phyloP scores from a whole-genome alignment of 164 flowering plant genomes.

The Macadamia integrifolia region DNA sequence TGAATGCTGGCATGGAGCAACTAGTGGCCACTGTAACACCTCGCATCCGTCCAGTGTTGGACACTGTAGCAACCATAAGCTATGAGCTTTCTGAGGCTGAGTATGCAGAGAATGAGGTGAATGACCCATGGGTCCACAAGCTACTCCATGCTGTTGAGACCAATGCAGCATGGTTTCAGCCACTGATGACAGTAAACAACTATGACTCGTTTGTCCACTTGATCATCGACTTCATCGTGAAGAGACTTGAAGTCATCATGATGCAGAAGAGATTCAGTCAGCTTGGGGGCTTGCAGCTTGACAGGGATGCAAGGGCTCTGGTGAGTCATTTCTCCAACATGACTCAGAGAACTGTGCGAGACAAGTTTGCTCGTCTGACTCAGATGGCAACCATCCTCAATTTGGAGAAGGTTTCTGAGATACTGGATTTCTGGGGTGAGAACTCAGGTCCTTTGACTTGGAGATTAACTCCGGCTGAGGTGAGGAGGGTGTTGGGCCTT shows the following conservation, averaged over 20 bases:
- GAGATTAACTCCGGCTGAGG: slow-evolving; percentile 98
- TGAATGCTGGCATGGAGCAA: slow-evolving; percentile 79
- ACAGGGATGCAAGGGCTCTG: slow-evolving; percentile 75
- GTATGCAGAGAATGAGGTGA: slow-evolving; percentile 91
- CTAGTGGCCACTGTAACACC: slow-evolving; percentile 73
- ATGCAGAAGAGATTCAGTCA: slow-evolving; percentile 96
- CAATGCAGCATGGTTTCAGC: slow-evolving; percentile 85
- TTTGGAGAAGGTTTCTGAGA: slow-evolving; percentile 92
- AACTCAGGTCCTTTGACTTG: slow-evolving; percentile 98
- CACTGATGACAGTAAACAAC: slow-evolving; percentile 75
- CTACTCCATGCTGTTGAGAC: slow-evolving; percentile 88
- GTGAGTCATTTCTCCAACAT: slow-evolving; percentile 89
- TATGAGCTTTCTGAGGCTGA: slow-evolving; percentile 89
- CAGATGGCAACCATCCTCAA: slow-evolving; percentile 98
- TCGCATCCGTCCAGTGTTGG: slow-evolving; percentile 75
- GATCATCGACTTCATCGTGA: slow-evolving; percentile 75
- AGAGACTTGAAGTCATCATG: slow-evolving; percentile 95
- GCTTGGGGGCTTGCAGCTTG: slow-evolving; percentile 92
- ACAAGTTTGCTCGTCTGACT: slow-evolving; percentile 91
- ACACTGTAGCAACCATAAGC: slow-evolving; percentile 71
- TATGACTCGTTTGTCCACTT: slow-evolving; percentile 78
- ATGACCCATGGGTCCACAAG: slow-evolving; percentile 96
- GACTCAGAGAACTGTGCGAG: slow-evolving; percentile 94
- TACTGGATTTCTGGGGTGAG: slow-evolving; percentile 99
- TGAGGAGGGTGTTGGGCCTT: slow-evolving; percentile 79